Evolutionary conservation across 1,139 yeast genomes (phyloP).

Genomic region (Pichia sp.): DNA sequence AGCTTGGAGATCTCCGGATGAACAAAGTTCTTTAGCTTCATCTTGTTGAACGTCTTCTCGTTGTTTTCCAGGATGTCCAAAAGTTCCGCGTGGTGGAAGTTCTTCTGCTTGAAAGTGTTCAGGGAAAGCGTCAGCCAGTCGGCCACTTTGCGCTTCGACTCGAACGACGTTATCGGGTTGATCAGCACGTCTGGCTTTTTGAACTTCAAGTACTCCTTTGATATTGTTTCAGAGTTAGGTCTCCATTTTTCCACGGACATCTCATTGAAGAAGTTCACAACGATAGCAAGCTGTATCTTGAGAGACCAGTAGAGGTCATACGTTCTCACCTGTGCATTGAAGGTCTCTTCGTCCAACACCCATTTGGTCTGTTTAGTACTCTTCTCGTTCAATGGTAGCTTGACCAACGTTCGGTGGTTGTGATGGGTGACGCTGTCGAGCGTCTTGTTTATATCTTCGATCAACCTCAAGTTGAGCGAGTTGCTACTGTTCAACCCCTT

Average conservation of each 20-base stretch:
- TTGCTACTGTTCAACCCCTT: background rate
- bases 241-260: constrained; percentile 20
- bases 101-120: constrained; percentile 4
- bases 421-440: background rate
- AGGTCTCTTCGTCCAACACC: constrained; percentile 24
- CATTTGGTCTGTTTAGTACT: constrained; percentile 21
- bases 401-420: background rate
- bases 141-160: constrained; percentile 3
- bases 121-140: background rate
- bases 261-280: constrained; percentile 21
- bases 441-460: constrained; percentile 4
- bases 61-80: constrained; percentile 15
- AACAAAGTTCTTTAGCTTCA: constrained; percentile 28
- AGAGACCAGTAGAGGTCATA: constrained; percentile 20
- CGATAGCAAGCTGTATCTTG: constrained; percentile 23
- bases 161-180: constrained; percentile 3
- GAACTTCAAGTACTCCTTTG: constrained; percentile 17
- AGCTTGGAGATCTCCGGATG: constrained; percentile 22
- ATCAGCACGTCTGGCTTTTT: constrained; percentile 10
- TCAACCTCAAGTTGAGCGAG: background rate
- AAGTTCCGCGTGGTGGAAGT: constrained; percentile 11
- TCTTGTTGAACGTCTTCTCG: constrained; percentile 26
- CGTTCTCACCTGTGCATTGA: constrained; percentile 19
- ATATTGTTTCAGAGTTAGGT: constrained; percentile 16
- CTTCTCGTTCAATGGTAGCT: constrained; percentile 2